Percentiles rank a stretch among this genome's conserved stretches.
Evolutionary conservation across 164 flowering plant genomes (phyloP).

Genomic region (Vitis cinerea): DNA sequence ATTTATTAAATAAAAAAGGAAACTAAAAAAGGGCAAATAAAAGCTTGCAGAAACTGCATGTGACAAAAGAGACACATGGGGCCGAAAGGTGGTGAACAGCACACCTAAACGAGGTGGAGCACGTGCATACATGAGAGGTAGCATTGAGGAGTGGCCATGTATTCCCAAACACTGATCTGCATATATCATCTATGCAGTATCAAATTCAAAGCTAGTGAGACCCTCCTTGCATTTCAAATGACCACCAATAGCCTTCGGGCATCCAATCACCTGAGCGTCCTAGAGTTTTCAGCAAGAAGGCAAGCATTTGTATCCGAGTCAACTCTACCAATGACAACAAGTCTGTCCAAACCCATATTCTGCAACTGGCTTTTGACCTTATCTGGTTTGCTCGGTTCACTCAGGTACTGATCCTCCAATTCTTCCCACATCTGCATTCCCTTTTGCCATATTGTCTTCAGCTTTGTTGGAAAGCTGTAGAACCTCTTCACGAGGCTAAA

Average conservation of each 20-base stretch:
- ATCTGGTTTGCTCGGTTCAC: conserved; percentile 29
- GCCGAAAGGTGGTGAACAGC: too few relatives aligned
- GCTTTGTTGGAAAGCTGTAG: conserved; percentile 68
- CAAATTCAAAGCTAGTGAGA: conserved; percentile 70
- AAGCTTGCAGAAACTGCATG: too few relatives aligned
- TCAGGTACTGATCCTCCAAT: conserved; percentile 38
- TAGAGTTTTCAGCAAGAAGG: conserved; percentile 72
- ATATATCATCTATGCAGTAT: conserved; percentile 64
- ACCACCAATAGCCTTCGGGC: conserved; percentile 75
- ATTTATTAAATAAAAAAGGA: too few relatives aligned
- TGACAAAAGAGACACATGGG: too few relatives aligned
- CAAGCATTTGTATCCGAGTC: conserved; percentile 36
- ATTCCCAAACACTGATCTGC: conserved; percentile 82
- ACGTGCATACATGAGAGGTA: too few relatives aligned
- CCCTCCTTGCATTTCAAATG: conserved; percentile 75
- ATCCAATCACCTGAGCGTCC: conserved; percentile 64
- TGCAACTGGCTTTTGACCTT: conserved; percentile 27
- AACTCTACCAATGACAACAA: conserved; percentile 29
- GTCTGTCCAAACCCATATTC: conserved; percentile 44
- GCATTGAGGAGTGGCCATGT: too few relatives aligned
- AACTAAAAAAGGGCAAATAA: too few relatives aligned
- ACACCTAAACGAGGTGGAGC: too few relatives aligned
- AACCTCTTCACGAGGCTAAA: conserved; percentile 43
- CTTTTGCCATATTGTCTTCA: conserved; percentile 73
- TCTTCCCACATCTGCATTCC: conserved; percentile 80